phyloP scores from a whole-genome alignment of 2,329 filamentous ascomycete species.

The Tolypocladium paradoxum region DNA sequence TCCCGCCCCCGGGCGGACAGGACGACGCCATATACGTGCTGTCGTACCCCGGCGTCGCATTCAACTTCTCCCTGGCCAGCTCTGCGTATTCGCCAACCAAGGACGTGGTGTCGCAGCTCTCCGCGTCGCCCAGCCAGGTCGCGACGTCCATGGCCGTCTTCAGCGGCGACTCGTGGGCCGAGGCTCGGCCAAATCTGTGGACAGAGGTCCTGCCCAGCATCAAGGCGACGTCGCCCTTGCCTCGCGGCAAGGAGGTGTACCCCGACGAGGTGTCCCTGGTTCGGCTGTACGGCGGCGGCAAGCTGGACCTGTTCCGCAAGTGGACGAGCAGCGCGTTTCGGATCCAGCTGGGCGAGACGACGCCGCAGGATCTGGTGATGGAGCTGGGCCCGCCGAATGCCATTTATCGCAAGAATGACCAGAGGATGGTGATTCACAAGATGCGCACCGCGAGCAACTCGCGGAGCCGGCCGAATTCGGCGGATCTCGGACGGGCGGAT shows the following conservation, averaged over 20 bases:
- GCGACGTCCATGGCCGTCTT: constrained; percentile 88
- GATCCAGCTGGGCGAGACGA: constrained; percentile 75
- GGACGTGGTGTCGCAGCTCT: constrained; percentile 80
- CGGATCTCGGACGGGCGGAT: constrained; percentile 36
- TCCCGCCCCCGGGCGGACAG: constrained; percentile 48
- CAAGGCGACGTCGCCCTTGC: constrained; percentile 57
- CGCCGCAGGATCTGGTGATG: constrained; percentile 80
- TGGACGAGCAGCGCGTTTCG: constrained; percentile 55
- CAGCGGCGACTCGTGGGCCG: constrained; percentile 80
- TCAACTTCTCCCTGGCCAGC: constrained; percentile 71
- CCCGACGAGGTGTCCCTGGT: constrained; percentile 82
- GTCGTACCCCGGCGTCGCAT: constrained; percentile 89
- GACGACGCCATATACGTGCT: constrained; percentile 71
- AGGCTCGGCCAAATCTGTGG: constrained; percentile 68
- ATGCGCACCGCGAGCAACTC: constrained; percentile 43
- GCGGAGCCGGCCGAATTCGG: constrained; percentile 31
- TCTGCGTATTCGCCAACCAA: constrained; percentile 64
- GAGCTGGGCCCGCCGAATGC: constrained; percentile 90
- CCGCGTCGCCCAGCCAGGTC: constrained; percentile 62
- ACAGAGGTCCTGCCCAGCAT: constrained; percentile 63
- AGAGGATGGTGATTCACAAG: constrained; percentile 78
- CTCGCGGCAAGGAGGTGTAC: constrained; percentile 65
- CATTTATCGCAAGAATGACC: constrained; percentile 85
- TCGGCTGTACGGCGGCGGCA: constrained; percentile 66
- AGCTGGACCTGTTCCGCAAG: constrained; percentile 66